Percentiles rank a stretch among this genome's conserved stretches.
Evolutionary conservation across 257 asterid species (phyloP).

Genomic region (Solanum megistacrolobum): DNA sequence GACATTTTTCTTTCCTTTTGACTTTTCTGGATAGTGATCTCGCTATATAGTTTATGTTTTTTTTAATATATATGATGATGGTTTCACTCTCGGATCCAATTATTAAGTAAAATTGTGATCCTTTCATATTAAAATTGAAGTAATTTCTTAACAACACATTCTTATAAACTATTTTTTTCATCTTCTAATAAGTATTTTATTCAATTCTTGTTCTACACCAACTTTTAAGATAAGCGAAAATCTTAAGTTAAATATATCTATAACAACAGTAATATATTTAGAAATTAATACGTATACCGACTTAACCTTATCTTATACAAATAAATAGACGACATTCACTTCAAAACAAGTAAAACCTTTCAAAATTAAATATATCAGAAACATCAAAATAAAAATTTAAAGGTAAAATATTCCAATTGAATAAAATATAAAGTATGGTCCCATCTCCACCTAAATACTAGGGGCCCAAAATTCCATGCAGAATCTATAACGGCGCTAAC

Average conservation of each 20-base stretch:
- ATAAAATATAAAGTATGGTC: background rate
- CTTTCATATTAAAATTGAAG: background rate
- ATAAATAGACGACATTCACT: background rate
- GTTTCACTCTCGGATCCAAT: rapidly evolving
- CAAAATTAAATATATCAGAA: background rate
- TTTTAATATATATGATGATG: too few relatives aligned
- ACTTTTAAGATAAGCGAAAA: background rate
- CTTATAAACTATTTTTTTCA: background rate
- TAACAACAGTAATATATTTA: rapidly evolving
- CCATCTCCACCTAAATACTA: background rate
- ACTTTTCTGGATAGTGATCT: background rate
- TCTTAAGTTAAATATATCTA: background rate
- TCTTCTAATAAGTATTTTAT: background rate
- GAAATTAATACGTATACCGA: rapidly evolving
- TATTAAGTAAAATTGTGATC: background rate
- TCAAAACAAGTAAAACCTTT: background rate
- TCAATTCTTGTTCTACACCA: background rate
- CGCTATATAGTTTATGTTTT: background rate
- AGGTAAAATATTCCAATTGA: background rate
- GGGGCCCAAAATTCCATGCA: background rate
- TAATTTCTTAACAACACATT: background rate
- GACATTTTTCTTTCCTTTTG: background rate
- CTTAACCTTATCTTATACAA: background rate
- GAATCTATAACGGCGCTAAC: background rate
- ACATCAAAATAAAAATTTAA: background rate